Conservation (phyloP, 139 green algal genomes). For the Limnomonas spitsbergensis region DNA sequence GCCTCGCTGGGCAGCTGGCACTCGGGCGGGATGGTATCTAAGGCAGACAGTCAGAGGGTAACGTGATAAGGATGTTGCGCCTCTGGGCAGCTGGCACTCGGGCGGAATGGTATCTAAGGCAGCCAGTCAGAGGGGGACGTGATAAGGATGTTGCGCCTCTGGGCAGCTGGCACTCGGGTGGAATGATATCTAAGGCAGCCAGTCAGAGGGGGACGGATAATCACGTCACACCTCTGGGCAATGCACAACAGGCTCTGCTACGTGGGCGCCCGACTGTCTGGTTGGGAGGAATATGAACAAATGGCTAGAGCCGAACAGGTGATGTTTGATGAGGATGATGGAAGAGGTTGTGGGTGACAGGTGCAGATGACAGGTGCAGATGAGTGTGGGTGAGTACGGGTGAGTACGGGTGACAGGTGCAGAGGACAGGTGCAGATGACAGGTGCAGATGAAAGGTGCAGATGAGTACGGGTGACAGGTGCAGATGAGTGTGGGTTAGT, state of each 20-base stretch:
- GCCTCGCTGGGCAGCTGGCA: slow-evolving; percentile 35
- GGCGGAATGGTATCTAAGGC: neutral
- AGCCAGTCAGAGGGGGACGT: neutral
- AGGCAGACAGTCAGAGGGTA: neutral
- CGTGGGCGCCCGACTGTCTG: no score
- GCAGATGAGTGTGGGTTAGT: no score
- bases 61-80: slow-evolving; percentile 14
- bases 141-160: slow-evolving; percentile 21
- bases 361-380: no score
- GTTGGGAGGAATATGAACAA: neutral
- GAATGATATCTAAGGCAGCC: neutral
- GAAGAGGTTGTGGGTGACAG: no score
- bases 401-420: no score
- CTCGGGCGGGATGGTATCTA: slow-evolving; percentile 6
- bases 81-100: slow-evolving; percentile 28
- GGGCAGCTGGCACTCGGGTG: slow-evolving; percentile 26
- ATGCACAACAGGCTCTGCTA: neutral
- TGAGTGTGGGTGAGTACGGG: no score
- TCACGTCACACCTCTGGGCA: slow-evolving; percentile 25
- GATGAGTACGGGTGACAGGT: no score
- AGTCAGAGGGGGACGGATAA: neutral
- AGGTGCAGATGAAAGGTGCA: no score
- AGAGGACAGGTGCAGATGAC: no score
- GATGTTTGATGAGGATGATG: no score
- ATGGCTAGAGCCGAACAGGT: neutral